A percentile compares a stretch with the other conserved stretches of the same genome.
Evolutionary conservation across 1,284 basidiomycete species (phyloP).

Genomic region (Neolentinus lepideus): DNA sequence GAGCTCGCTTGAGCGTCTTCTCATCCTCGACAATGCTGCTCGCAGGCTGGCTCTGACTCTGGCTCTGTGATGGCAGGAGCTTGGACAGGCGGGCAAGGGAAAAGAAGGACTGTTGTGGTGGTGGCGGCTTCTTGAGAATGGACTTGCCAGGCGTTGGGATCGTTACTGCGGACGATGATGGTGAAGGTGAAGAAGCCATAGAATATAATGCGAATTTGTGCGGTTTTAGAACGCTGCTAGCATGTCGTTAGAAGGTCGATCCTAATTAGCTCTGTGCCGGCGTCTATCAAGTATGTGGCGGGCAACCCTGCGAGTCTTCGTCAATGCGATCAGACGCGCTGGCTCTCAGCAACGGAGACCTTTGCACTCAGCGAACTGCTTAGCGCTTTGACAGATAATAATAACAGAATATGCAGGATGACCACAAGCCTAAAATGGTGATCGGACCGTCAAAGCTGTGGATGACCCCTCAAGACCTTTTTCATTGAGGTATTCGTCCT

Average conservation of each 20-base stretch:
- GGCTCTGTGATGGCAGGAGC: conserved; percentile 45
- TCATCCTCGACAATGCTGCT: conserved; percentile 23
- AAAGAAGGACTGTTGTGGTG: conserved; percentile 60
- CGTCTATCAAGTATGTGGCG: background rate
- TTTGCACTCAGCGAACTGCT: too few species aligned
- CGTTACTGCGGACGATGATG: conserved; percentile 70
- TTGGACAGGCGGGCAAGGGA: conserved; percentile 56
- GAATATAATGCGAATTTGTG: conserved; percentile 14
- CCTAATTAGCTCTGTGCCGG: conserved; percentile 1
- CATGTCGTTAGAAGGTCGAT: background rate
- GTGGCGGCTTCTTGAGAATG: conserved; percentile 73
- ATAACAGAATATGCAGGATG: too few species aligned
- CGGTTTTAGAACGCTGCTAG: conserved; percentile 9
- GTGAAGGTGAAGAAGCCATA: conserved; percentile 29
- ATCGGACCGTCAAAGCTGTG: too few species aligned
- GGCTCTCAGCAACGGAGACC: too few species aligned
- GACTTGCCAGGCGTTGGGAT: conserved; percentile 71
- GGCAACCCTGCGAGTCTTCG: background rate
- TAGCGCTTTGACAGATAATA: too few species aligned
- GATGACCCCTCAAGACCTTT: too few species aligned
- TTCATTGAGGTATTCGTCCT: too few species aligned
- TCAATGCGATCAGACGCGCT: background rate
- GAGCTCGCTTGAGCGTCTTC: conserved; percentile 70
- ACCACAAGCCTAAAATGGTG: too few species aligned
- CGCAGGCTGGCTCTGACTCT: background rate